These are phyloP conservation scores for Kuraishia capsulata DNA, from an alignment of 805 yeast genomes.

Conservation along the genomic window DNA sequence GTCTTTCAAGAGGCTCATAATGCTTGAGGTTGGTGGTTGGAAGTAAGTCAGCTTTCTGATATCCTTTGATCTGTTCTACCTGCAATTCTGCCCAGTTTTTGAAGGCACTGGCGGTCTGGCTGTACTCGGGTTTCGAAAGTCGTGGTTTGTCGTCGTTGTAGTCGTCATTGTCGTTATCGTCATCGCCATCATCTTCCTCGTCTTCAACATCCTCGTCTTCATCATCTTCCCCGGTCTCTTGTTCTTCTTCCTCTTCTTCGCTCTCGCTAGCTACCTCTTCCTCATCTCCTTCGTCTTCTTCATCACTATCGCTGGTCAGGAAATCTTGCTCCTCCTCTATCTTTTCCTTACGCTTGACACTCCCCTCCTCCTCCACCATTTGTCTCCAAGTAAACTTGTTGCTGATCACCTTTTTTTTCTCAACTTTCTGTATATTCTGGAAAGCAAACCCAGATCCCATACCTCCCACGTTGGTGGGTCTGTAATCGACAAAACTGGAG, in stretches of 20 bases:
- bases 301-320: conserved; percentile 23
- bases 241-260: conserved; percentile 13
- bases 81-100: conserved; percentile 84
- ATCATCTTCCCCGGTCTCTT: conserved; percentile 14
- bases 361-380: conserved; percentile 36
- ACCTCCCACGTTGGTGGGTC: conserved; percentile 56
- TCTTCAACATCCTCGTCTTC: conserved; percentile 22
- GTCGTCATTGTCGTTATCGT: conserved; percentile 20
- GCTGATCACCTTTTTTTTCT: conserved; percentile 30
- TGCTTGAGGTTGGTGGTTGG: conserved; percentile 41
- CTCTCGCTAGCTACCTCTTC: conserved; percentile 8
- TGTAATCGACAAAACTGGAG: conserved; percentile 51
- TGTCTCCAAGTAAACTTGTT: conserved; percentile 73
- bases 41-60: conserved; percentile 36
- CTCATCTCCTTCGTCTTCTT: conserved; percentile 14
- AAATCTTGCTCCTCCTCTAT: conserved; percentile 59
- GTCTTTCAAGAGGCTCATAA: conserved; percentile 48
- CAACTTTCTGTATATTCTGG: conserved; percentile 40
- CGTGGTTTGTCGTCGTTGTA: conserved; percentile 19
- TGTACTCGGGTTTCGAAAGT: conserved; percentile 31
- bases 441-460: conserved; percentile 67
- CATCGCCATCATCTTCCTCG: conserved; percentile 21
- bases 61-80: conserved; percentile 54
- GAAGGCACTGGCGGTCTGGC: conserved; percentile 52
- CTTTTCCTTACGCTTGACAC: conserved; percentile 23